These are phyloP conservation scores for Reticulomyxa filosa DNA, from an alignment of 78 protist species.

Conservation along the genomic window DNA sequence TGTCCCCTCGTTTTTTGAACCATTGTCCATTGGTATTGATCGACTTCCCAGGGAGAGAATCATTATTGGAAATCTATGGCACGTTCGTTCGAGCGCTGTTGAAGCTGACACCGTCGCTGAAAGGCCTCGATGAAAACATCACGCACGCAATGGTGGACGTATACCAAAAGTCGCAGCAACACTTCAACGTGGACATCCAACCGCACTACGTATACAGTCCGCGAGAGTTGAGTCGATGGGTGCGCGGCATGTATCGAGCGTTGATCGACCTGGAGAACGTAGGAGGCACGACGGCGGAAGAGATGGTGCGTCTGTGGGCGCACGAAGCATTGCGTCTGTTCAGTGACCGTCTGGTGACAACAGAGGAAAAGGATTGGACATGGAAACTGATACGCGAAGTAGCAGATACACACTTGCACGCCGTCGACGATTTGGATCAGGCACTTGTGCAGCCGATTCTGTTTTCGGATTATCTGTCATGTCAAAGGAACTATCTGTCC, in stretches of 20 bases:
- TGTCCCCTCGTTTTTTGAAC: conserved; percentile 63
- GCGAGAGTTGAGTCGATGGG: conserved; percentile 87
- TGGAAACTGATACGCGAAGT: conserved; percentile 32
- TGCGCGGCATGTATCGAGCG: conserved; percentile 57
- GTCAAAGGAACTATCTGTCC: conserved; percentile 36
- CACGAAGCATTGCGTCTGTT: conserved; percentile 91
- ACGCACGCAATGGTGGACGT: conserved; percentile 84
- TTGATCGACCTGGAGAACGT: background rate
- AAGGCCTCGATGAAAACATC: conserved; percentile 36
- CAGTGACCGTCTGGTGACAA: conserved; percentile 73
- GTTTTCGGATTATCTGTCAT: conserved; percentile 63
- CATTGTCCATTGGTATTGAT: conserved; percentile 76
- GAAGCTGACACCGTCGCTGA: conserved; percentile 36
- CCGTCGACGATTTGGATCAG: background rate
- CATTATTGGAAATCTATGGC: conserved; percentile 82
- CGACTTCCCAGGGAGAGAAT: conserved; percentile 76
- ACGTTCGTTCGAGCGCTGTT: conserved; percentile 76
- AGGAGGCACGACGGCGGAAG: background rate
- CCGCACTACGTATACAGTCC: conserved; percentile 91
- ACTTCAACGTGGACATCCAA: conserved; percentile 71
- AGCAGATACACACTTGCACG: conserved; percentile 43
- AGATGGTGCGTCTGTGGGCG: conserved; percentile 63
- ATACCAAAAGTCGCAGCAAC: conserved; percentile 47
- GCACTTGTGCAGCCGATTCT: conserved; percentile 70
- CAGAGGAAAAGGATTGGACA: conserved; percentile 62